Conservation (phyloP, 225 moss, liverwort and hornwort genomes). For the Marchantia paleacea region DNA sequence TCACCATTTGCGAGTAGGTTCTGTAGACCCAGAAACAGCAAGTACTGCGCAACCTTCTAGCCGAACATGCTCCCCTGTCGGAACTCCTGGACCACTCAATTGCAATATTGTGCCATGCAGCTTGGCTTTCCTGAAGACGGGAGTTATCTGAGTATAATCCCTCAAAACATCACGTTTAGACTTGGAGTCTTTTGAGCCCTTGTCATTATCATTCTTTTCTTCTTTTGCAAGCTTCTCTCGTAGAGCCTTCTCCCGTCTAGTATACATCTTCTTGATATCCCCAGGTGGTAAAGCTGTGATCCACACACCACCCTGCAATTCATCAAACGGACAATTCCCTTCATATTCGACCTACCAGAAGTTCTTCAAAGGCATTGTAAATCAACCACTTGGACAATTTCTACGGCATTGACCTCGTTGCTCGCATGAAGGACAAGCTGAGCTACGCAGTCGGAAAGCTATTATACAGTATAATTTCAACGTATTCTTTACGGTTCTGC, state of each 20-base stretch:
- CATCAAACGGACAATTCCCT: background rate
- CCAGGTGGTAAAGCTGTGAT: conserved; percentile 57
- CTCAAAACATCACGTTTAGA: conserved; percentile 46
- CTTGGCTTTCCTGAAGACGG: conserved; percentile 59
- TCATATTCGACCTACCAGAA: background rate
- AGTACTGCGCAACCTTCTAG: conserved; percentile 73
- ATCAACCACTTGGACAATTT: no score
- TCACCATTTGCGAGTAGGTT: conserved; percentile 81
- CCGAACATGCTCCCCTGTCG: conserved; percentile 41
- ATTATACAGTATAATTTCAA: background rate
- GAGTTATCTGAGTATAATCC: conserved; percentile 60
- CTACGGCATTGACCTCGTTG: no score
- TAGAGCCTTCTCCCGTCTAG: conserved; percentile 51
- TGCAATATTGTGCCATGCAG: conserved; percentile 54
- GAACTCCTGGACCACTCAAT: conserved; percentile 54
- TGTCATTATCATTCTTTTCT: conserved; percentile 47
- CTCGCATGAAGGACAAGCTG: background rate
- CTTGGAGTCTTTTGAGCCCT: conserved; percentile 46
- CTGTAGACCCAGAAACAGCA: conserved; percentile 59
- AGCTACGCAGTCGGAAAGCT: background rate
- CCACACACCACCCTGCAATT: conserved; percentile 74
- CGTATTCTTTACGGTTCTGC: background rate
- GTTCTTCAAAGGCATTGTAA: background rate
- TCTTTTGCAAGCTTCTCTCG: conserved; percentile 57
- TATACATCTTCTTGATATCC: conserved; percentile 59